These are phyloP conservation scores for Cephalotrichum gorgonifer DNA, from an alignment of 2,329 filamentous ascomycete genomes.

Conservation along the genomic window DNA sequence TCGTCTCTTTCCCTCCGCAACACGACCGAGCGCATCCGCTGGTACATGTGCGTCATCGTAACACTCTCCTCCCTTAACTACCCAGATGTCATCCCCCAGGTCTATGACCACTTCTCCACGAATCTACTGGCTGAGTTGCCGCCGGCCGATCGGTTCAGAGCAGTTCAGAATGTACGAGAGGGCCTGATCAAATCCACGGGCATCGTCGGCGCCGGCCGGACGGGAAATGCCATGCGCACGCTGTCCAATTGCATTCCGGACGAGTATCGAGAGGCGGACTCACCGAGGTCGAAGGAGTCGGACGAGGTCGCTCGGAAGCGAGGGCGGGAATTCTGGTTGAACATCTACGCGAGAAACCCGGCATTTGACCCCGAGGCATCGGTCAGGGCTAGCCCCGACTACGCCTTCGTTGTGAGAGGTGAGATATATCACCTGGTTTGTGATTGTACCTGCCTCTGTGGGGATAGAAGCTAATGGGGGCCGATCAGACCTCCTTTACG, in stretches of 20 bases:
- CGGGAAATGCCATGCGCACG: constrained; percentile 9
- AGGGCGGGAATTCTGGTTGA: constrained; percentile 7
- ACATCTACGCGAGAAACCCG: constrained; percentile 9
- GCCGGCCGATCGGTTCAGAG: constrained; percentile 2
- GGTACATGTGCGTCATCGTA: constrained; percentile 10
- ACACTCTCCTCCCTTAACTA: constrained; percentile 9
- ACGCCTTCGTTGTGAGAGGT: constrained; percentile 11
- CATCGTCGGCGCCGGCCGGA: constrained; percentile 9
- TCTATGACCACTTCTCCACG: constrained; percentile 7
- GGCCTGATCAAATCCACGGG: constrained; percentile 9
- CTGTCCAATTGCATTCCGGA: constrained; percentile 7
- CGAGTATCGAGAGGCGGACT: constrained; percentile 3
- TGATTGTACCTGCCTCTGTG: not conserved
- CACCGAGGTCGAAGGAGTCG: constrained; percentile 7
- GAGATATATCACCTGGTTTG: not conserved
- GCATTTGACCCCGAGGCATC: constrained; percentile 9
- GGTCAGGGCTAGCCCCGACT: constrained; percentile 9
- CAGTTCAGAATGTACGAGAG: constrained; percentile 5
- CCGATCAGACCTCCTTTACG: constrained; percentile 8
- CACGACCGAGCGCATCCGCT: constrained; percentile 1
- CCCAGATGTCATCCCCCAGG: constrained; percentile 9
- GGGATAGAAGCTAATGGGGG: not conserved
- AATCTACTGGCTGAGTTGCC: constrained; percentile 4
- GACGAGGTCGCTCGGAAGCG: constrained; percentile 4
- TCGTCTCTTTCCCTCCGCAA: not conserved